Evolutionary conservation across 768 basidiomycete species (phyloP), one percentile per base, ranked within the genome.

Genomic region (Russula emetica): DNA sequence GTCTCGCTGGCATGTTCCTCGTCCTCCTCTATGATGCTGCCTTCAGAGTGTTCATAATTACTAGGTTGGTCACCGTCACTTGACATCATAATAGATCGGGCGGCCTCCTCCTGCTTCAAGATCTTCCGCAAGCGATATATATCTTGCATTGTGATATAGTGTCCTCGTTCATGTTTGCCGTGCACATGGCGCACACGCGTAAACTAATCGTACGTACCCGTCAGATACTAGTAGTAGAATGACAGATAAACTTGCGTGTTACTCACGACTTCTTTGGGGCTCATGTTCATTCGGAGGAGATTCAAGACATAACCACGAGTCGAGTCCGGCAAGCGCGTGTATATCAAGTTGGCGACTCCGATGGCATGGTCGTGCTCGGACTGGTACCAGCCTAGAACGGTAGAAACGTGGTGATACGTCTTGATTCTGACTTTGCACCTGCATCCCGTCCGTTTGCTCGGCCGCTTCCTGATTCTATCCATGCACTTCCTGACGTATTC

Each of bases 301-400:
- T 9, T 30, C n/a, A 40, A 30, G 26, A 34, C 49, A 24, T 42
- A 13, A 2, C 8, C 54, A 36, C 44, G 53, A 32, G 53, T 55
- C n/a, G 54, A 42, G 22, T 50, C 47, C n/a, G 5, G 49, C 5
- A 52, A 52, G 20, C 56, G 52, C 52, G 52, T 45, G 50, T n/a
- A 45, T 50, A 20, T 16, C 36, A 42, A 9, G 55, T 56, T 28
- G 28, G 55, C 28, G 20, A 13, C 5, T 0, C 50, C 38, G 5
- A 28, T 40, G 54, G 47, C 36, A 51, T 62, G 47, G 24, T 56
- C 36, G 28, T 56, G 24, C 38, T 44, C 47, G n/a, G 54, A 16
- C 24, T n/a, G 22, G 54, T 55, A 62, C 54, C 61, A 62, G 16
- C 55, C 22, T 1, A 57, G 61, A 16, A 56, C 36, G n/a, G 55